phyloP scores from a whole-genome alignment of 305 asterid species.

The Salvia sclarea region DNA sequence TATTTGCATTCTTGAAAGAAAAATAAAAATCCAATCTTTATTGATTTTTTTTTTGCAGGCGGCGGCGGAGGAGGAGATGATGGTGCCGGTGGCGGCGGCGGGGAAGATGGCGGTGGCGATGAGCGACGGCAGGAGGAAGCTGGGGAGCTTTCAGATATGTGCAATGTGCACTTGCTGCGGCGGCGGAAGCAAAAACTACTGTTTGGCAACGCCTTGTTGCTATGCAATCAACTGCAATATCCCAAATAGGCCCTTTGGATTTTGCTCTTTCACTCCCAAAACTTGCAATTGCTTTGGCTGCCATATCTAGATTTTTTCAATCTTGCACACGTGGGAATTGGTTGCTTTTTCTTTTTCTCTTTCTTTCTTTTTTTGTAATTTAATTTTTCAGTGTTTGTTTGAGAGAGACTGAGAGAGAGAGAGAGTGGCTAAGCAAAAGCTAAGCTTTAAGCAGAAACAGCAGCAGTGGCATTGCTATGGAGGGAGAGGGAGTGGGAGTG shows the following conservation, averaged over 20 bases:
- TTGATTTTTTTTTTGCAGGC: slow-evolving; percentile 1
- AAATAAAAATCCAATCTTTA: slow-evolving; percentile 16
- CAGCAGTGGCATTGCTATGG: background rate
- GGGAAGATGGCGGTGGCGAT: slow-evolving; percentile 38
- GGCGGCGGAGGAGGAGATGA: slow-evolving; percentile 32
- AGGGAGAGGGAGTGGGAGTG: too few species aligned
- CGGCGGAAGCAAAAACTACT: slow-evolving; percentile 53
- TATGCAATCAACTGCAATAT: slow-evolving; percentile 95
- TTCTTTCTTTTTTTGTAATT: background rate
- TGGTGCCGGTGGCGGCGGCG: slow-evolving; percentile 53
- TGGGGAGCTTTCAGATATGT: slow-evolving; percentile 73
- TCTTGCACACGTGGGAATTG: background rate
- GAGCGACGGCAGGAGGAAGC: slow-evolving; percentile 50
- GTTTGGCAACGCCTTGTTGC: slow-evolving; percentile 90
- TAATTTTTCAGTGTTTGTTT: background rate
- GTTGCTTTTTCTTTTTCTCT: background rate
- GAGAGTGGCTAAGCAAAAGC: background rate
- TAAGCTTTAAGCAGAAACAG: slow-evolving; percentile 25
- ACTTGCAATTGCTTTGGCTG: slow-evolving; percentile 94
- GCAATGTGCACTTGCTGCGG: slow-evolving; percentile 83
- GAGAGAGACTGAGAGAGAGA: background rate
- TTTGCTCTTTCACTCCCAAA: slow-evolving; percentile 92
- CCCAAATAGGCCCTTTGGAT: slow-evolving; percentile 96
- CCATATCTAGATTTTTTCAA: slow-evolving; percentile 49
- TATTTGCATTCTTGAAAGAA: too few species aligned